A percentile compares a stretch with the other conserved stretches of the same genome.
Evolutionary conservation across 1,284 basidiomycete genomes (phyloP).

Genomic region (Phlebopus sp.): DNA sequence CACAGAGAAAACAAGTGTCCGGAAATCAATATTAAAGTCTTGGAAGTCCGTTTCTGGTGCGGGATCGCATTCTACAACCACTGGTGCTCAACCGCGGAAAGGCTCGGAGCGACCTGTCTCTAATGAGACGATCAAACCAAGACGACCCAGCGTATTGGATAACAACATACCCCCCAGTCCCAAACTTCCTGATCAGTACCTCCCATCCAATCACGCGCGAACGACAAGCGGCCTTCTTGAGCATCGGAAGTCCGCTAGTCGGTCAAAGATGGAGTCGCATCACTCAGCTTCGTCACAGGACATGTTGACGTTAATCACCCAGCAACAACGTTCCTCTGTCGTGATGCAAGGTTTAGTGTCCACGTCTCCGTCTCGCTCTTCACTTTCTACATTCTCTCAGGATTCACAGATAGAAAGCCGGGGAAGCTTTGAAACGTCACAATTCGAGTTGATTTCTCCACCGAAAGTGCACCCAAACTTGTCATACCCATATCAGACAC

Average conservation of each 20-base stretch:
- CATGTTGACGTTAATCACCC: constrained; percentile 16
- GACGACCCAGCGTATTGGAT: constrained; percentile 42
- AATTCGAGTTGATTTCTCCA: constrained; percentile 27
- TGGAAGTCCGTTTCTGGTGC: constrained; percentile 46
- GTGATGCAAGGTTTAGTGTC: constrained; percentile 21
- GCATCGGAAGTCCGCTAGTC: constrained; percentile 24
- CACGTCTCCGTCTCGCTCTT: constrained; percentile 31
- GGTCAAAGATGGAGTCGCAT: constrained; percentile 25
- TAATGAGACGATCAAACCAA: constrained; percentile 31
- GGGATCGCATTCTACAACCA: constrained; percentile 24
- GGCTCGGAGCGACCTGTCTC: constrained; percentile 29
- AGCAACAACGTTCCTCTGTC: constrained; percentile 10
- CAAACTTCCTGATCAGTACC: constrained; percentile 40
- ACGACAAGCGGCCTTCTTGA: constrained; percentile 33
- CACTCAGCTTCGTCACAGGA: constrained; percentile 31
- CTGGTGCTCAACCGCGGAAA: constrained; percentile 31
- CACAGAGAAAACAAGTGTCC: constrained; percentile 39
- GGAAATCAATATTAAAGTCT: constrained; percentile 70
- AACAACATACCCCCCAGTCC: constrained; percentile 42
- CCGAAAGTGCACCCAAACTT: constrained; percentile 25
- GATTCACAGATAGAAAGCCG: constrained; percentile 34
- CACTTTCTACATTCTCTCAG: constrained; percentile 23
- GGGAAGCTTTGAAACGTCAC: constrained; percentile 23
- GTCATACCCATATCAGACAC: constrained; percentile 40
- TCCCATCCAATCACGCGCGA: constrained; percentile 31